Conservation (phyloP, 768 basidiomycete genomes). For the Dendrothele bispora region DNA sequence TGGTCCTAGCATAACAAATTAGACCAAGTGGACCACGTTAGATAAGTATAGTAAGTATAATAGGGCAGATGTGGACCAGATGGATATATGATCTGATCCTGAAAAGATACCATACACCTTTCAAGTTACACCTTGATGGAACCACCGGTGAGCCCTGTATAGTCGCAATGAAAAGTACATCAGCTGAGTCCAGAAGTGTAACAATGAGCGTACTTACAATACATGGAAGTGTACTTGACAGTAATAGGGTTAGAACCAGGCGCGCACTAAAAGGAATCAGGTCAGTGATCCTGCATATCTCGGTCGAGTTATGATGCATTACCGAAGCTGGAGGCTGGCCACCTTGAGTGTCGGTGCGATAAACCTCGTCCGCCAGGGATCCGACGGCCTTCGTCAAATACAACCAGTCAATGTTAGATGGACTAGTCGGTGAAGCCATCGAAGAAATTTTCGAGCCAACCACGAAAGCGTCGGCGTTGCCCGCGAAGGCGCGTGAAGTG, state of each 20-base stretch:
- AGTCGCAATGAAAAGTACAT: neutral
- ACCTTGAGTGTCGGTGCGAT: constrained; percentile 49
- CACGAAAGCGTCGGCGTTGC: constrained; percentile 46
- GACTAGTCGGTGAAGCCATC: constrained; percentile 40
- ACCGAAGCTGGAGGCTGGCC: constrained; percentile 56
- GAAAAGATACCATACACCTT: neutral
- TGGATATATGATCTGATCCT: too few species aligned
- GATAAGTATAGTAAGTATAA: too few species aligned
- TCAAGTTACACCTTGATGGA: too few species aligned
- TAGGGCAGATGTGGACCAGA: too few species aligned
- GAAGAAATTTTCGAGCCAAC: constrained; percentile 42
- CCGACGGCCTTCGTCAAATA: constrained; percentile 45
- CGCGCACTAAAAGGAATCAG: neutral
- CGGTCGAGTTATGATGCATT: neutral
- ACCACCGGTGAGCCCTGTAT: constrained; percentile 6
- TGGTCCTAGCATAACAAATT: too few species aligned
- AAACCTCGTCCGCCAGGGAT: constrained; percentile 47
- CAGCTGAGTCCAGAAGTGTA: neutral
- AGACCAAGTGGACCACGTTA: too few species aligned
- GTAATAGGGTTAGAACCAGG: constrained; percentile 5
- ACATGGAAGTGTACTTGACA: constrained; percentile 9
- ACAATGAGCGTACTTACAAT: constrained; percentile 5
- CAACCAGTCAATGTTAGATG: constrained; percentile 56
- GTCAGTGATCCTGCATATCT: neutral
- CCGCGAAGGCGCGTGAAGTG: constrained; percentile 37